Percentiles rank a stretch among this genome's conserved stretches.
These are phyloP conservation scores for Chenopodium berlandieri DNA, from an alignment of 148 eudicot genomes.

Conservation along the genomic window DNA sequence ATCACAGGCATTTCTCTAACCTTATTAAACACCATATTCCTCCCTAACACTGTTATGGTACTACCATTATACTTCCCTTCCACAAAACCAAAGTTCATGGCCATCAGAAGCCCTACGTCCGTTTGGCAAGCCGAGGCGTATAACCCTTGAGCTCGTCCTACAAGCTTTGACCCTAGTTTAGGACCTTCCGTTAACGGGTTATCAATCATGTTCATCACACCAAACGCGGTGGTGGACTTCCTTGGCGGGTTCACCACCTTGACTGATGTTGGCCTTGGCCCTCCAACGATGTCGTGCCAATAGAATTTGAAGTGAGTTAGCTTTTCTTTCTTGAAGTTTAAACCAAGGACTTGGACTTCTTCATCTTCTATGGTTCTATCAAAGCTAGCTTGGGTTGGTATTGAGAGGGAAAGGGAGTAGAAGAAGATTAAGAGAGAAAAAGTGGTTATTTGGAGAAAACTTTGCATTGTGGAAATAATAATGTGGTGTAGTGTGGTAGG, in stretches of 20 bases:
- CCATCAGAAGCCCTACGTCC: constrained; percentile 35
- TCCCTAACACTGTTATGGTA: constrained; percentile 29
- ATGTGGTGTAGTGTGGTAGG: not conserved
- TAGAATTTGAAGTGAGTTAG: constrained; percentile 48
- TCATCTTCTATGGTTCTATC: constrained; percentile 3
- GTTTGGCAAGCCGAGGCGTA: constrained; percentile 35
- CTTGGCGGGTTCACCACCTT: constrained; percentile 27
- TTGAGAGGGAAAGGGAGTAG: constrained; percentile 1
- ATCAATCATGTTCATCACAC: constrained; percentile 34
- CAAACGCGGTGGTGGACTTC: constrained; percentile 36
- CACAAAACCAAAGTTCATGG: constrained; percentile 34
- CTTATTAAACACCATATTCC: constrained; percentile 30
- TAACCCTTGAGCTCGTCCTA: constrained; percentile 43
- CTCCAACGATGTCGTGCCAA: constrained; percentile 60
- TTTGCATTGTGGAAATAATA: constrained; percentile 12
- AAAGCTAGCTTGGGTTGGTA: constrained; percentile 1
- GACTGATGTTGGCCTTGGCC: constrained; percentile 42
- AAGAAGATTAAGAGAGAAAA: constrained; percentile 3
- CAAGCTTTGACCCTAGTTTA: constrained; percentile 17
- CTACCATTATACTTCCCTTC: constrained; percentile 44
- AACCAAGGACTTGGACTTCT: constrained; percentile 6
- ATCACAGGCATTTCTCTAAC: constrained; percentile 38
- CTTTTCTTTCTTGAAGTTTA: constrained; percentile 33
- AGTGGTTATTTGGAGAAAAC: not conserved
- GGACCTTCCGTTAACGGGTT: constrained; percentile 35